Evolutionary conservation across 257 asterid genomes (phyloP).

Genomic region (Hygrophila difformis): DNA sequence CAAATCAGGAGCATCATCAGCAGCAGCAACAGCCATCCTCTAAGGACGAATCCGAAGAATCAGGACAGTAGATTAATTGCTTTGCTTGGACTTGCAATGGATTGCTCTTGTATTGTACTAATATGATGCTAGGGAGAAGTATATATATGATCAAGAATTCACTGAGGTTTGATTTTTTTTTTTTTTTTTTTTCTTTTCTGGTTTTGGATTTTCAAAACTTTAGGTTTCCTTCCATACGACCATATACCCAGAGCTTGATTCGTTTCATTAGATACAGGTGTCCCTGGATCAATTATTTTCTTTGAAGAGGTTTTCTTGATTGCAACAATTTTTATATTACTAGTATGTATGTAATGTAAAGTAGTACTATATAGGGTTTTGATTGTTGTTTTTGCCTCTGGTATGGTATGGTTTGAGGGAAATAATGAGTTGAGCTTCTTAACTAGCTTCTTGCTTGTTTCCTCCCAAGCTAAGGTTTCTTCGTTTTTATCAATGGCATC

Average conservation of each 20-base stretch:
- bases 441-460: too few species aligned
- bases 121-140: neutral
- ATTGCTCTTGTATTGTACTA: constrained; percentile 16
- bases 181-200: too few species aligned
- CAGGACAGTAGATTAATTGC: constrained; percentile 30
- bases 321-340: too few species aligned
- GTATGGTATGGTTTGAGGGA: too few species aligned
- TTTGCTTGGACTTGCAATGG: constrained; percentile 16
- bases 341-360: too few species aligned
- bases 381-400: too few species aligned
- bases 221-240: neutral
- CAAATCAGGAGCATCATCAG: constrained; percentile 20
- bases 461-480: too few species aligned
- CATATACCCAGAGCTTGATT: constrained; percentile 13
- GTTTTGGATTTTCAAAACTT: neutral
- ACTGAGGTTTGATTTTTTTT: constrained; percentile 8
- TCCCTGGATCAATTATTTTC: constrained; percentile 11
- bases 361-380: too few species aligned
- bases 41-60: constrained; percentile 50
- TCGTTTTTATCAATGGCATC: too few species aligned
- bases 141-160: constrained; percentile 10
- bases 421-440: too few species aligned
- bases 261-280: constrained; percentile 20
- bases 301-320: constrained; percentile 1
- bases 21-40: constrained; percentile 21